Conservation (phyloP, 2,329 filamentous ascomycete genomes). For the Monosporascus sp. region DNA sequence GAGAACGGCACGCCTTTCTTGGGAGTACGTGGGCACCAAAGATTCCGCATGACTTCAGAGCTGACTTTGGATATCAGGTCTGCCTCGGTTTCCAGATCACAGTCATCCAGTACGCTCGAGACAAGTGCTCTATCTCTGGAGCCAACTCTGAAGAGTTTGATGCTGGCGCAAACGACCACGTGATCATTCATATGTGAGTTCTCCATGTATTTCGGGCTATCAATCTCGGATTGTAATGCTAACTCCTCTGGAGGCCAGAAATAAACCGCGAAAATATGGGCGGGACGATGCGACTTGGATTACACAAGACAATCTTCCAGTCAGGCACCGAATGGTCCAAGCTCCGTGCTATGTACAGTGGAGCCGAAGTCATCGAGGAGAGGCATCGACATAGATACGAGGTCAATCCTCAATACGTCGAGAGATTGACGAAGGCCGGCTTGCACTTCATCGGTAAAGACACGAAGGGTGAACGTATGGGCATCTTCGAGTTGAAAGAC, state of each 20-base stretch:
- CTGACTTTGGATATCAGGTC: not conserved
- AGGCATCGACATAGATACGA: conserved; percentile 87
- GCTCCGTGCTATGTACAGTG: conserved; percentile 68
- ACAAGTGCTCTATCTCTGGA: conserved; percentile 58
- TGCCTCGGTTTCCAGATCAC: conserved; percentile 92
- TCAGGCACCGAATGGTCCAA: conserved; percentile 70
- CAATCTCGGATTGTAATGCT: no score
- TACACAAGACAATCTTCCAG: conserved; percentile 71
- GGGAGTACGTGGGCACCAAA: conserved; percentile 48
- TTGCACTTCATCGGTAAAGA: conserved; percentile 77
- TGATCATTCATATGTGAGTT: conserved; percentile 92
- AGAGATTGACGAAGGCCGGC: conserved; percentile 61
- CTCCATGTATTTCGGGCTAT: conserved; percentile 7
- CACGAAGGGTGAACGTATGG: conserved; percentile 66
- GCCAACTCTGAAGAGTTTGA: conserved; percentile 53
- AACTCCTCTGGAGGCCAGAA: no score
- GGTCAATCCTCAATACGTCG: conserved; percentile 76
- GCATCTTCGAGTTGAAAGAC: conserved; percentile 74
- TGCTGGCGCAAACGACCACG: conserved; percentile 54
- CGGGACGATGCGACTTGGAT: conserved; percentile 81
- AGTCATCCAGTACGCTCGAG: conserved; percentile 81
- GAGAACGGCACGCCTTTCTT: conserved; percentile 76
- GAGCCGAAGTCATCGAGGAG: conserved; percentile 55
- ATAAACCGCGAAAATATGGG: conserved; percentile 54
- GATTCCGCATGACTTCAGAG: no score